Conservation (phyloP, 208 protist species). For the Blastocrithidia nonstop region DNA sequence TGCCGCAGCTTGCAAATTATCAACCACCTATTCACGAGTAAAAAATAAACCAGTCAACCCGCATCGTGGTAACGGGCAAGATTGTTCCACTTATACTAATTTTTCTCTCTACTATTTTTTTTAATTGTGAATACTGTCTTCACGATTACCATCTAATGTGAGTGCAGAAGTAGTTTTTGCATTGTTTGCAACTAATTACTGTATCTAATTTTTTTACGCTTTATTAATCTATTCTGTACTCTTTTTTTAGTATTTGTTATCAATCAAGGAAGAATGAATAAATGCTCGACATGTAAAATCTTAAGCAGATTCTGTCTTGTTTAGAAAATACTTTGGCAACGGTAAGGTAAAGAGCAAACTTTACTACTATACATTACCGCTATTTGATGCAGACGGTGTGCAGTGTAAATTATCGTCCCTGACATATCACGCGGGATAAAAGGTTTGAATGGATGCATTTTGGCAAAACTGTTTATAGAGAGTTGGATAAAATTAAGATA, state of each 20-base stretch:
- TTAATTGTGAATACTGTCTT: too few species aligned
- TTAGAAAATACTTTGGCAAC: constrained; percentile 59
- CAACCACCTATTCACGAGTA: constrained; percentile 71
- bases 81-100: background rate
- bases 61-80: constrained; percentile 25
- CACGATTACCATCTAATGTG: too few species aligned
- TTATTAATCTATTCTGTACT: too few species aligned
- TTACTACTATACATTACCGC: constrained; percentile 6
- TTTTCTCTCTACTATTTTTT: background rate
- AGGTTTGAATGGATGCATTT: constrained; percentile 29
- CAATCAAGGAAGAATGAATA: constrained; percentile 39
- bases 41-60: constrained; percentile 71
- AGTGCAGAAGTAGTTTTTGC: too few species aligned
- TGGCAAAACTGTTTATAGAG: constrained; percentile 44
- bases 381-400: too few species aligned
- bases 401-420: too few species aligned
- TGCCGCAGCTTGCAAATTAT: constrained; percentile 75
- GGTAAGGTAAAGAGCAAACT: constrained; percentile 25
- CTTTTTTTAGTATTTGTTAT: constrained; percentile 5
- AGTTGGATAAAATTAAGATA: constrained; percentile 23
- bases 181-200: too few species aligned
- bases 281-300: constrained; percentile 48
- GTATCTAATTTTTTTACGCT: too few species aligned
- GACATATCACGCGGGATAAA: too few species aligned
- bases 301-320: constrained; percentile 17